A percentile compares a stretch with the other conserved stretches of the same genome.
Evolutionary conservation across 768 basidiomycete species (phyloP).

Genomic region (Leccinum uliginosum): DNA sequence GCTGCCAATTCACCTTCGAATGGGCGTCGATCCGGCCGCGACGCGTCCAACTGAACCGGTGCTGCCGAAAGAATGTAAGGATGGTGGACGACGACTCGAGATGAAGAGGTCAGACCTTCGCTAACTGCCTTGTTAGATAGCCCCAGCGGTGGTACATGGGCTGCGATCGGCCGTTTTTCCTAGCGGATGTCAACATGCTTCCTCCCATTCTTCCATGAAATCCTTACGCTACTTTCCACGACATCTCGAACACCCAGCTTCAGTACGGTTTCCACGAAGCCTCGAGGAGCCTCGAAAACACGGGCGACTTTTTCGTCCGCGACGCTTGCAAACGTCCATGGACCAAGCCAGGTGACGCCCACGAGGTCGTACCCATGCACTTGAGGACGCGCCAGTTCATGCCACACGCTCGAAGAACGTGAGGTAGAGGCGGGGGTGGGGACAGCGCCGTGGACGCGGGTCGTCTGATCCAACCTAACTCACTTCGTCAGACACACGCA

Average conservation of each 20-base stretch:
- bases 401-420: constrained; percentile 48
- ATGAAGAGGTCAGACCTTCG: constrained; percentile 43
- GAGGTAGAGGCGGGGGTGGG: constrained; percentile 14
- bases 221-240: constrained; percentile 45
- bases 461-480: constrained; percentile 82
- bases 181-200: constrained; percentile 25
- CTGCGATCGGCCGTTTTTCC: constrained; percentile 65
- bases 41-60: constrained; percentile 15
- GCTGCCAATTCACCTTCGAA: constrained; percentile 89
- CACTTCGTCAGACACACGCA: neutral
- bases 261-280: constrained; percentile 67
- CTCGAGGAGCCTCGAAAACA: constrained; percentile 85
- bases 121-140: constrained; percentile 90
- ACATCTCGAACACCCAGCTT: constrained; percentile 46
- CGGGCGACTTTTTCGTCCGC: constrained; percentile 96
- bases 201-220: neutral
- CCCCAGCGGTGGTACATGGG: constrained; percentile 89
- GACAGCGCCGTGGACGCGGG: constrained; percentile 75
- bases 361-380: constrained; percentile 95
- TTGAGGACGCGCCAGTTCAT: constrained; percentile 89
- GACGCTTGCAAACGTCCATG: constrained; percentile 80
- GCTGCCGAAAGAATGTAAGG: constrained; percentile 7
- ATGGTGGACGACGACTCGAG: neutral
- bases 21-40: constrained; percentile 41
- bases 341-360: constrained; percentile 68